These are phyloP conservation scores for Pseudogymnoascus sp. DNA, from an alignment of 2,329 filamentous ascomycete species.

Conservation along the genomic window DNA sequence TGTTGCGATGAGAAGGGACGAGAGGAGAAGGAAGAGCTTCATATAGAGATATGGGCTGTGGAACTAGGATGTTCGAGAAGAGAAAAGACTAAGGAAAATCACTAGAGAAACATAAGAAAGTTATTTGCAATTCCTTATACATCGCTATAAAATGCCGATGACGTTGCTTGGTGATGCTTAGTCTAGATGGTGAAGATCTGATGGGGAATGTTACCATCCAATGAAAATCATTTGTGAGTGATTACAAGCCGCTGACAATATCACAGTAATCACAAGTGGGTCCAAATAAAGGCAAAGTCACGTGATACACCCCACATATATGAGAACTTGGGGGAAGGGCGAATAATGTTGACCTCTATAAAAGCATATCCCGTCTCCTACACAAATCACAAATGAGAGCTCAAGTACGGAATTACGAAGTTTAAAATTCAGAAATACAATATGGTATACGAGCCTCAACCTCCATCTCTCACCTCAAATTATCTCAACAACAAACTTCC, in stretches of 20 bases:
- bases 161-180: slow-evolving; percentile 8
- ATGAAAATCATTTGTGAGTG: neutral
- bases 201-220: neutral
- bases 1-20: slow-evolving; percentile 27
- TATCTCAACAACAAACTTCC: slow-evolving; percentile 33
- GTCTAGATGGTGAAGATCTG: neutral
- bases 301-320: neutral
- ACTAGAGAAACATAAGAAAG: neutral
- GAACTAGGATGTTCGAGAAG: slow-evolving; percentile 21
- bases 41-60: slow-evolving; percentile 23
- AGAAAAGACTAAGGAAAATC: slow-evolving; percentile 17
- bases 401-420: neutral
- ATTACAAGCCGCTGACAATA: slow-evolving; percentile 3
- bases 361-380: neutral
- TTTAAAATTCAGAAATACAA: neutral
- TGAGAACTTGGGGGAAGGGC: neutral
- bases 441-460: neutral
- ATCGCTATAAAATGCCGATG: neutral
- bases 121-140: slow-evolving; percentile 4
- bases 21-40: slow-evolving; percentile 27
- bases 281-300: neutral
- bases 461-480: neutral
- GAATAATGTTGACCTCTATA: neutral
- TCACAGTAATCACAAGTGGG: neutral
- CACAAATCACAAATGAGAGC: neutral